These are phyloP conservation scores for Boletus vinaceobasis DNA, from an alignment of 768 basidiomycete species.

Conservation along the genomic window DNA sequence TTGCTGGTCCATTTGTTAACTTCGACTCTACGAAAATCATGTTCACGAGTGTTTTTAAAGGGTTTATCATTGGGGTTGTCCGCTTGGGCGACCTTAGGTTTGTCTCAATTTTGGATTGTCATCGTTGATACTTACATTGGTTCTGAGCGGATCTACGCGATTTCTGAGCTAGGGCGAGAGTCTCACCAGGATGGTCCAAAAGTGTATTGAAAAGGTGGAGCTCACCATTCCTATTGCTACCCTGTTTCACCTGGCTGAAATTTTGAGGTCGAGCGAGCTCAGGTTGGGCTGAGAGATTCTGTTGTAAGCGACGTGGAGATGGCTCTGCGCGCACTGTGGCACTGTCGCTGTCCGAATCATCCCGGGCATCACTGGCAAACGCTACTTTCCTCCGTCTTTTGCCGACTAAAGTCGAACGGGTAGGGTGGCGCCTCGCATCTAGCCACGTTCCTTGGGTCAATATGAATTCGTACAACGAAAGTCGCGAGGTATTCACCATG, in stretches of 20 bases:
- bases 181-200: not conserved
- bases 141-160: not conserved
- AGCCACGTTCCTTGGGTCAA: not conserved
- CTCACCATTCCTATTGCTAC: constrained; percentile 8
- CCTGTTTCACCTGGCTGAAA: not conserved
- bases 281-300: not conserved
- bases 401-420: not conserved
- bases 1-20: constrained; percentile 5
- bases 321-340: constrained; percentile 10
- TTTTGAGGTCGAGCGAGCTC: not conserved
- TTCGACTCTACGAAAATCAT: not conserved
- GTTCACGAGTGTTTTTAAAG: constrained; percentile 1
- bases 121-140: constrained; percentile 11
- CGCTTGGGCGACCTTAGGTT: constrained; percentile 10
- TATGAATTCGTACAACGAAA: not conserved
- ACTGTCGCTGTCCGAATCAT: constrained; percentile 13
- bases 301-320: constrained; percentile 3
- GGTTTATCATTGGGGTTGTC: constrained; percentile 1
- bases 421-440: constrained; percentile 4
- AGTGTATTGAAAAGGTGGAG: not conserved
- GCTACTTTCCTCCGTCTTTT: constrained; percentile 13
- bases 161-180: constrained; percentile 6
- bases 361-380: constrained; percentile 11
- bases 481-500: not conserved
- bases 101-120: not conserved